Evolutionary conservation across 1,284 basidiomycete genomes (phyloP).

Genomic region (Rhodotorula mucilaginosa): DNA sequence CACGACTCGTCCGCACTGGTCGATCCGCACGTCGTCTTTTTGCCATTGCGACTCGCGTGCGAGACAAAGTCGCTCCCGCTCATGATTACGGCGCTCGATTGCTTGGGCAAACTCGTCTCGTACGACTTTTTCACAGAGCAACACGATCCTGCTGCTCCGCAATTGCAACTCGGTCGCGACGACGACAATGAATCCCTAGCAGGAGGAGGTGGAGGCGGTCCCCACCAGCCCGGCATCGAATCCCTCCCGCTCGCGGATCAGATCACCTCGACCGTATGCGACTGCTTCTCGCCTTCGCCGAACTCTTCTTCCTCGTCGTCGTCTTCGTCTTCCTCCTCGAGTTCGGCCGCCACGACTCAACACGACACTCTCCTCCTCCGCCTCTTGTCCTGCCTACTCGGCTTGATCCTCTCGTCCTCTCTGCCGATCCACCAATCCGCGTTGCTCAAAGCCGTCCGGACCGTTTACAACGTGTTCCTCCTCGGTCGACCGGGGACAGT

Average conservation of each 20-base stretch:
- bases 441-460: slow-evolving; percentile 87
- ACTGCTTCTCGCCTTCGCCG: slow-evolving; percentile 68
- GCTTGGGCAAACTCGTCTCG: slow-evolving; percentile 91
- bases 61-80: slow-evolving; percentile 87
- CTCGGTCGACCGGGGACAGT: slow-evolving; percentile 84
- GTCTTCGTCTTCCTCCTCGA: slow-evolving; percentile 50
- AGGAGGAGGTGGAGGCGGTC: not conserved
- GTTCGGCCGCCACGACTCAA: slow-evolving; percentile 28
- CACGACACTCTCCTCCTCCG: slow-evolving; percentile 72
- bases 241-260: slow-evolving; percentile 68
- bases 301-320: slow-evolving; percentile 54
- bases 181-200: slow-evolving; percentile 59
- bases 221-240: slow-evolving; percentile 8
- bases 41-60: slow-evolving; percentile 86
- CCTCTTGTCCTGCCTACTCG: slow-evolving; percentile 87
- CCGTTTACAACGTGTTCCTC: slow-evolving; percentile 94
- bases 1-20: slow-evolving; percentile 20
- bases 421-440: slow-evolving; percentile 86
- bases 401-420: slow-evolving; percentile 72
- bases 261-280: slow-evolving; percentile 87
- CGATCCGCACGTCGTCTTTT: slow-evolving; percentile 74
- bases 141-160: slow-evolving; percentile 50
- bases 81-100: slow-evolving; percentile 90
- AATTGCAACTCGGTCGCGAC: slow-evolving; percentile 42
- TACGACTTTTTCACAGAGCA: slow-evolving; percentile 87